Percentiles rank a stretch among this genome's conserved stretches.
Evolutionary conservation across 768 basidiomycete genomes (phyloP).

Genomic region (Gloeostereum incarnatum): DNA sequence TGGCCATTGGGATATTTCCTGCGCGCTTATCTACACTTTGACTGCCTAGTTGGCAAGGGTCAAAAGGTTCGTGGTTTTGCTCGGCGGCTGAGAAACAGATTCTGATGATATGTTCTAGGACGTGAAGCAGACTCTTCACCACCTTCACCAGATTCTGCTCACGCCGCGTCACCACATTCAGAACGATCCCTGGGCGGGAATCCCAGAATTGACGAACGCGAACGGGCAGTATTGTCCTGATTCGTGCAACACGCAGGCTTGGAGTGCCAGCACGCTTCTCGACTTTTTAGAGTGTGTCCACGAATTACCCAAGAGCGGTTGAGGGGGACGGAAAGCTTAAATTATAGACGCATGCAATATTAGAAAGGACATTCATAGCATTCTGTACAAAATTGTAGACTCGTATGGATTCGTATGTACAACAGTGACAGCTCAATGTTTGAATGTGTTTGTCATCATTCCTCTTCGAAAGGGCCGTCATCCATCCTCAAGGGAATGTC

Average conservation of each 20-base stretch:
- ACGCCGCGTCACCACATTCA: slow-evolving; percentile 65
- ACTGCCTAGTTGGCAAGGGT: slow-evolving; percentile 56
- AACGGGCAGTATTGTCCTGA: slow-evolving; percentile 78
- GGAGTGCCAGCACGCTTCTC: slow-evolving; percentile 89
- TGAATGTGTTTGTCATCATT: too few relatives aligned
- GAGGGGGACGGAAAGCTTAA: too few relatives aligned
- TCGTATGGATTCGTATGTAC: too few relatives aligned
- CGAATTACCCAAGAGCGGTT: too few relatives aligned
- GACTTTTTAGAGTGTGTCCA: slow-evolving; percentile 82
- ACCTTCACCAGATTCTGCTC: slow-evolving; percentile 68
- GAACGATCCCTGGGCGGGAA: slow-evolving; percentile 82
- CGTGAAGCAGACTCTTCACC: slow-evolving; percentile 61
- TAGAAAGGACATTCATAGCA: too few relatives aligned
- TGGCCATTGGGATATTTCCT: slow-evolving; percentile 96
- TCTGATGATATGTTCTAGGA: slow-evolving; percentile 37
- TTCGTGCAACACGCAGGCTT: slow-evolving; percentile 91
- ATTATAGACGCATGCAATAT: too few relatives aligned
- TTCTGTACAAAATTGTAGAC: too few relatives aligned
- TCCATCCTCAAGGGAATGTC: too few relatives aligned
- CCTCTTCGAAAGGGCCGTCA: too few relatives aligned
- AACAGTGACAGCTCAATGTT: too few relatives aligned
- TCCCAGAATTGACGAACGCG: slow-evolving; percentile 89
- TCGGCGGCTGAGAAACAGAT: background rate
- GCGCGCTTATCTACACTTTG: slow-evolving; percentile 87
- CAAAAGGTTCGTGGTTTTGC: slow-evolving; percentile 42